Conservation (phyloP, 2,329 filamentous ascomycete species). For the Trichophaea hybrida region DNA sequence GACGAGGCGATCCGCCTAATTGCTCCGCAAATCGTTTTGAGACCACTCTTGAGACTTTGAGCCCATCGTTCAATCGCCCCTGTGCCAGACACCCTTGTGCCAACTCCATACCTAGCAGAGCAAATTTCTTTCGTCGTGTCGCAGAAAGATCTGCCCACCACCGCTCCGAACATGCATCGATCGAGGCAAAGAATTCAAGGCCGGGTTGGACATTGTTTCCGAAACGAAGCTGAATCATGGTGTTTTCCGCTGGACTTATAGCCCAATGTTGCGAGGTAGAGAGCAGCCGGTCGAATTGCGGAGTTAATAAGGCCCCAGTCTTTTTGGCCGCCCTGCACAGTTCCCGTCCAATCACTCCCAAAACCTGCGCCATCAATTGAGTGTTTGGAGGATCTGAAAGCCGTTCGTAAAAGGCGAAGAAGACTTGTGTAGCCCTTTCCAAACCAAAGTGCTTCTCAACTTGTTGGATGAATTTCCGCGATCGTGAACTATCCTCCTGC, state of each 20-base stretch:
- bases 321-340: slow-evolving; percentile 8
- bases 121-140: slow-evolving; percentile 6
- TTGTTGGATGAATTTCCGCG: neutral
- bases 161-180: slow-evolving; percentile 2
- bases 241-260: slow-evolving; percentile 6
- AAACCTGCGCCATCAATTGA: neutral
- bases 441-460: slow-evolving; percentile 2
- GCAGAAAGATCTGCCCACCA: slow-evolving; percentile 10
- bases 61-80: slow-evolving; percentile 7
- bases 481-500: neutral
- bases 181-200: slow-evolving; percentile 9
- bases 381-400: neutral
- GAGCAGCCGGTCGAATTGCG: slow-evolving; percentile 7
- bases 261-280: slow-evolving; percentile 11
- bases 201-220: slow-evolving; percentile 8
- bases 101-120: slow-evolving; percentile 13
- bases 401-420: slow-evolving; percentile 1
- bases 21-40: slow-evolving; percentile 8
- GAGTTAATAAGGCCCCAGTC: neutral
- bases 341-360: slow-evolving; percentile 7
- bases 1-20: neutral
- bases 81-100: slow-evolving; percentile 15
- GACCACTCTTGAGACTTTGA: slow-evolving; percentile 6
- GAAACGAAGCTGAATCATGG: slow-evolving; percentile 12
- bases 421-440: slow-evolving; percentile 7